Base-by-base conservation (phyloP, 306 rosid genomes). In the Inga oerstediana region DNA sequence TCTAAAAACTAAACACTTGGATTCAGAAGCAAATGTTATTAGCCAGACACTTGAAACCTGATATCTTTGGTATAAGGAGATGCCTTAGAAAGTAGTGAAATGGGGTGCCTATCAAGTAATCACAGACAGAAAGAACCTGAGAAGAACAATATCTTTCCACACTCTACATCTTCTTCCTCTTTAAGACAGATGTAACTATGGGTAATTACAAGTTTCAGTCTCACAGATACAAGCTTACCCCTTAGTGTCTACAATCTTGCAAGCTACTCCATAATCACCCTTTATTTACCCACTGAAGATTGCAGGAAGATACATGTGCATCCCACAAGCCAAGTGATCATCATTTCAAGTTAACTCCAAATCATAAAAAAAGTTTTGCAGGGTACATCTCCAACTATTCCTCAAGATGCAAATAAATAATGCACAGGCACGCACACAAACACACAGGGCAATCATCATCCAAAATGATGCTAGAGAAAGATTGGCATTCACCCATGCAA, bases 401-500 rank as follows among this genome's bases (percentile, higher is more conserved):
- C 77, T 49, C 59, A 77, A 54, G 59, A 64, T 78, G 78, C 10
- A 10, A n/a, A 39, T 34, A 12, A 62, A n/a, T 43, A 75, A 10
- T 1, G 69, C 15, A 58, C 7, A 51, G 44, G 83, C 10, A 54
- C 10, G n/a, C 48, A 2, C 48, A 49, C 30, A 61, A 2, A 66
- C 1, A 24, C 6, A 54, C 0, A 39, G 11, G 49, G 82, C 83
- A 59, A 30, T 72, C 46, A 32, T 65, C 44, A 41, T 56, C 66
- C 70, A 80, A 22, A 35, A 61, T 54, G 69, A 48, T 62, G 68
- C 39, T 68, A 48, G 64, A 44, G 19, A 79, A 34, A 74, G 75
- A 37, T 19, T 66, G 41, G 75, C 68, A 70, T 81, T 52, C 72
- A 76, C 8, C 77, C 39, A 74, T 45, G 71, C 79, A 78, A 74